Evolutionary conservation across 257 asterid species (phyloP), one percentile per base, ranked within the genome.

Genomic region (Solanum sejunctum): DNA sequence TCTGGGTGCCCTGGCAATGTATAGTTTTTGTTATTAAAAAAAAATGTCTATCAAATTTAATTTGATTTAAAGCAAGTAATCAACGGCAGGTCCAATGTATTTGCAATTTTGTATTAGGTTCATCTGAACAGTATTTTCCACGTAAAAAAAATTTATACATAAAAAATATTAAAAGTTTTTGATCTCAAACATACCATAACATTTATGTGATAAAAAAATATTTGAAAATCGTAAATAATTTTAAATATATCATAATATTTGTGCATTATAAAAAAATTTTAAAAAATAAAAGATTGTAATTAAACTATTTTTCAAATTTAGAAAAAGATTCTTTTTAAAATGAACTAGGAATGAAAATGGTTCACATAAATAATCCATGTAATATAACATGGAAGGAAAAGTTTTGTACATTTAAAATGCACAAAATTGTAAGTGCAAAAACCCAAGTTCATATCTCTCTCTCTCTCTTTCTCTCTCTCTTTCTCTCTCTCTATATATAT

Each of bases 201-300:
- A 36, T 36, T 58, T 58, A 58, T 58, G 26, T 26, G n/a, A 58
- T 26, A 8, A 58, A 58, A 58, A 3, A 58, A 0, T 20, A 18
- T 18, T 58, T 20, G 12, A 3, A 8, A 23, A 1, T 58, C 13
- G 0, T 58, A 9, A 1, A 6, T 20, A 0, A 5, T 58, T 2
- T 58, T 58, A 66, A 66, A 66, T 0, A 28, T 28, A 45, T 66
- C 3, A 28, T 15, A 66, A 66, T 7, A 28, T 28, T 66, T 28
- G 12, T 66, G 10, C 2, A 28, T 28, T 15, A 13, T 66, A 66
- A 66, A 66, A 66, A 5, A 1, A 6, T 28, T 12, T 66, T 3
- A n/a, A 7, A 13, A 54, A 54, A 54, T 17, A 51, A 11, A 51
- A 51, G 4, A 6, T 12, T 12, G 3, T 0, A 51, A 51, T 51